phyloP scores from a whole-genome alignment of 1,139 yeast species.

The Yamadazyma jaroonii region DNA sequence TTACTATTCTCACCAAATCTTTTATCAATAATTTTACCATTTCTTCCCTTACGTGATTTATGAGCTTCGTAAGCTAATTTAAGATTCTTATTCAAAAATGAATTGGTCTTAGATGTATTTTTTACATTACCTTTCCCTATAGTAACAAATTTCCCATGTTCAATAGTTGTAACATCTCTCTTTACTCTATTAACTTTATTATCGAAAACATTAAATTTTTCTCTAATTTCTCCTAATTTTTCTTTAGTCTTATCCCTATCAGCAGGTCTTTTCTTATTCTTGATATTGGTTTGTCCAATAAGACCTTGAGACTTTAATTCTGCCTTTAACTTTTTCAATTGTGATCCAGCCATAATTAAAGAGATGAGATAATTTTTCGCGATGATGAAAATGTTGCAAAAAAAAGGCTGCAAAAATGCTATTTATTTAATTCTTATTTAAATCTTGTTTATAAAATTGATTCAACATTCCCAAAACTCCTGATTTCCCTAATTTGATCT shows the following conservation, averaged over 20 bases:
- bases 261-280: conserved; percentile 53
- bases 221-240: conserved; percentile 61
- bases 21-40: conserved; percentile 78
- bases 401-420: background rate
- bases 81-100: conserved; percentile 74
- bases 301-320: conserved; percentile 75
- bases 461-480: conserved; percentile 85
- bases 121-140: conserved; percentile 51
- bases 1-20: conserved; percentile 89
- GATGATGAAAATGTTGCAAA: background rate
- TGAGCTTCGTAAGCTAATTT: conserved; percentile 64
- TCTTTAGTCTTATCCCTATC: conserved; percentile 65
- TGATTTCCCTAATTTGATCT: conserved; percentile 31
- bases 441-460: conserved; percentile 70
- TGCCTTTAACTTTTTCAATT: conserved; percentile 76
- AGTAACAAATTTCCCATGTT: conserved; percentile 52
- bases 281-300: conserved; percentile 74
- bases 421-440: conserved; percentile 15
- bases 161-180: conserved; percentile 55
- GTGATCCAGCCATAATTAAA: conserved; percentile 77
- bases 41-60: conserved; percentile 58
- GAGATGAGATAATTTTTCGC: background rate
- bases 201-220: conserved; percentile 88
- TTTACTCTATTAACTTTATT: conserved; percentile 69
- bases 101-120: conserved; percentile 52